phyloP scores from a whole-genome alignment of 2,329 filamentous ascomycete genomes.

The Metarhizium guizhouense region DNA sequence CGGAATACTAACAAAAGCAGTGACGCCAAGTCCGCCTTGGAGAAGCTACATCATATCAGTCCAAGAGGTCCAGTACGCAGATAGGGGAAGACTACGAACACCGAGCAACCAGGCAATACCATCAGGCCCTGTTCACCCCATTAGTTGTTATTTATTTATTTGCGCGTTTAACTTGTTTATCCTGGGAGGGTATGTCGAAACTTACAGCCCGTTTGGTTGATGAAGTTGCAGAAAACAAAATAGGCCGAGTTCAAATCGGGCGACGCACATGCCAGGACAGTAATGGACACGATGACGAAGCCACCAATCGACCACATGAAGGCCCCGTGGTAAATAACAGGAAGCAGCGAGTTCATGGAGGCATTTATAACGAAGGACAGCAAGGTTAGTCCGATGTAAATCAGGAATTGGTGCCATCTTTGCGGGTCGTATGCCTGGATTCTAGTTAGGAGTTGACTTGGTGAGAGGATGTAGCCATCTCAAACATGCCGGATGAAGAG shows the following conservation, averaged over 20 bases:
- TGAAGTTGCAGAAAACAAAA: conserved; percentile 22
- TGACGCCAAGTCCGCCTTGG: conserved; percentile 23
- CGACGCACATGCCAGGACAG: conserved; percentile 54
- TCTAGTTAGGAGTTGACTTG: background rate
- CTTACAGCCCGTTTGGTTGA: conserved; percentile 21
- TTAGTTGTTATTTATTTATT: background rate
- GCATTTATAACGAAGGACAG: conserved; percentile 21
- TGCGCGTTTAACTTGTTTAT: too few species aligned
- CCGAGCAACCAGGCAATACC: conserved; percentile 25
- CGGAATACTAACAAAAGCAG: conserved; percentile 17
- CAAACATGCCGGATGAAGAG: conserved; percentile 38
- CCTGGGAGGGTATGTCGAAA: background rate
- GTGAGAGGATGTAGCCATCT: background rate
- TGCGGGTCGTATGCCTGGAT: conserved; percentile 38
- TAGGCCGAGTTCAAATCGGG: conserved; percentile 41
- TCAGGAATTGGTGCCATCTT: conserved; percentile 63
- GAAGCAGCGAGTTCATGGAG: conserved; percentile 21
- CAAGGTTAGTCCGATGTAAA: conserved; percentile 20
- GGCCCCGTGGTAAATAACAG: conserved; percentile 50
- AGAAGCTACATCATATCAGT: conserved; percentile 13
- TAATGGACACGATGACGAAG: conserved; percentile 60
- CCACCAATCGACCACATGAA: conserved; percentile 63
- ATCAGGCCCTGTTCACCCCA: conserved; percentile 16
- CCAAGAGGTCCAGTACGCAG: background rate
- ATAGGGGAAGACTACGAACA: conserved; percentile 3